phyloP scores from a whole-genome alignment of 225 moss, liverwort and hornwort genomes.

The Pleurozium schreberi region DNA sequence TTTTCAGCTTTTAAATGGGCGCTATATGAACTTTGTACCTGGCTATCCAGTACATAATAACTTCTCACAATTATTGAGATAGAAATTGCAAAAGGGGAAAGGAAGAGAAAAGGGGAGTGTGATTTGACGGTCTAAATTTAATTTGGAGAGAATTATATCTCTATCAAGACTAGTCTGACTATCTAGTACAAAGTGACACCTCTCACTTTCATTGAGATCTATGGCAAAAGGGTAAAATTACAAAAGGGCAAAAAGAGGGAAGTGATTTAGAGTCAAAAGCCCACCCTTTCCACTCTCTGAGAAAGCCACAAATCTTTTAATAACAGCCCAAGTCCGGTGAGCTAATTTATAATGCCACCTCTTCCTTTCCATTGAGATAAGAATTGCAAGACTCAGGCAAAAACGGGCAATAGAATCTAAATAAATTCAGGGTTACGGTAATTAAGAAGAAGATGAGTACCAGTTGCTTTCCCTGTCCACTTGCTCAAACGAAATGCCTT shows the following conservation, averaged over 20 bases:
- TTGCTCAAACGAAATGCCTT: constrained; percentile 67
- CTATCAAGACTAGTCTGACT: background rate
- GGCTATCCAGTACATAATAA: background rate
- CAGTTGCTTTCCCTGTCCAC: constrained; percentile 75
- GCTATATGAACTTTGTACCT: background rate
- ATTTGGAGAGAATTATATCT: background rate
- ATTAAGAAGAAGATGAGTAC: background rate
- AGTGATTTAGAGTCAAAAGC: background rate
- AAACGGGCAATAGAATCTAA: too few species aligned
- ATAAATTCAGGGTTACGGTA: background rate
- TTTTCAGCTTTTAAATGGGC: background rate
- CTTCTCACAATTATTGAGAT: background rate
- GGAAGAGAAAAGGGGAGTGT: too few species aligned
- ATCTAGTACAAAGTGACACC: background rate
- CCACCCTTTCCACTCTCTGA: background rate
- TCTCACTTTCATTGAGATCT: background rate
- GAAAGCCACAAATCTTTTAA: background rate
- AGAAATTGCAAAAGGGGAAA: background rate
- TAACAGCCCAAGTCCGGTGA: background rate
- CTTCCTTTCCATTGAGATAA: background rate
- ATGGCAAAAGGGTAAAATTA: too few species aligned
- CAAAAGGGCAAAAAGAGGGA: background rate
- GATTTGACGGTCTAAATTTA: background rate
- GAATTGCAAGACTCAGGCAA: background rate
- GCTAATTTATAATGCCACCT: background rate